phyloP scores from a whole-genome alignment of 768 basidiomycete species.

The Hygrophoropsis aurantiaca region DNA sequence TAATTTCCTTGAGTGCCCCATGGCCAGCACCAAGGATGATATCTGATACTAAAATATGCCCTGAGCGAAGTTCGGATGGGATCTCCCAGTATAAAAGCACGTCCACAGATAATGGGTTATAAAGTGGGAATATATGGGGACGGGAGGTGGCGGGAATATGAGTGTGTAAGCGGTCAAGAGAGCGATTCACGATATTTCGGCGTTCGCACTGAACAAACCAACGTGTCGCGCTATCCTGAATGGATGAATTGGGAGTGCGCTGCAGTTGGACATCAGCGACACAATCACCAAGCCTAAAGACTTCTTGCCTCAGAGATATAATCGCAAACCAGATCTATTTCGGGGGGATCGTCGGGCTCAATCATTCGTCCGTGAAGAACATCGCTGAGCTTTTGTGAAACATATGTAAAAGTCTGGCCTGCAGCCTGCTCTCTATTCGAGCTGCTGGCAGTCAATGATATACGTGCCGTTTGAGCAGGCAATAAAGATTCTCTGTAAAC shows the following conservation, averaged over 20 bases:
- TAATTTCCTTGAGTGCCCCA: conserved; percentile 59
- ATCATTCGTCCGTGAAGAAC: conserved; percentile 50
- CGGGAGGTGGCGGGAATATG: conserved; percentile 56
- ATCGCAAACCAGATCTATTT: conserved; percentile 51
- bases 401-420: conserved; percentile 47
- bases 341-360: conserved; percentile 46
- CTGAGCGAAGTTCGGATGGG: conserved; percentile 55
- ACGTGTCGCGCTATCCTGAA: conserved; percentile 29
- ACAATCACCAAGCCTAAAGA: background rate
- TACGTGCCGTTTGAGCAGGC: conserved; percentile 47
- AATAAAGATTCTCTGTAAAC: conserved; percentile 40
- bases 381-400: conserved; percentile 47
- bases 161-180: conserved; percentile 42
- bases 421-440: conserved; percentile 38
- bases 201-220: conserved; percentile 54
- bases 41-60: conserved; percentile 59
- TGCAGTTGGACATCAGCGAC: conserved; percentile 1
- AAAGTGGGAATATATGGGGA: conserved; percentile 74
- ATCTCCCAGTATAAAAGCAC: conserved; percentile 77
- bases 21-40: conserved; percentile 68
- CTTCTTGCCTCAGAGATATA: conserved; percentile 46
- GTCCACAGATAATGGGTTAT: conserved; percentile 72
- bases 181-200: conserved; percentile 39
- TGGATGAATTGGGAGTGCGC: conserved; percentile 11
- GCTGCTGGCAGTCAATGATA: conserved; percentile 42